phyloP scores from a whole-genome alignment of 768 basidiomycete species.

The Lactarius evosmus region DNA sequence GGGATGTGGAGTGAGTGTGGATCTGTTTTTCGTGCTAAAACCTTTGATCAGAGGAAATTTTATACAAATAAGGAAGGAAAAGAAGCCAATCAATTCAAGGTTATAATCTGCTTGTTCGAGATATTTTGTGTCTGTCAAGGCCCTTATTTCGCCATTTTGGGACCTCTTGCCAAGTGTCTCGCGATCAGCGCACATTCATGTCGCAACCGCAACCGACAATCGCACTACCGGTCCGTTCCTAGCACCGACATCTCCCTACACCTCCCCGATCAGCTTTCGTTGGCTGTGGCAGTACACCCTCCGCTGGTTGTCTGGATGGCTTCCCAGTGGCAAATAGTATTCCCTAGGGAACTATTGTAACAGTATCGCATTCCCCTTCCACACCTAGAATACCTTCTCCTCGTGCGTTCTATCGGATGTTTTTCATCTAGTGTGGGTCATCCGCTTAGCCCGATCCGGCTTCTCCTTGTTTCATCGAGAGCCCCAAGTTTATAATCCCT shows the following conservation, averaged over 20 bases:
- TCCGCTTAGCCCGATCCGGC: not conserved
- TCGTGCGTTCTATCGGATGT: not conserved
- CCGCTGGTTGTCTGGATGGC: not conserved
- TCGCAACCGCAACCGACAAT: not conserved
- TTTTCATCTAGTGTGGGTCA: conserved; percentile 2
- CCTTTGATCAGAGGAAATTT: not conserved
- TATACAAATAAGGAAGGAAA: not conserved
- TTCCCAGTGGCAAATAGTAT: not conserved
- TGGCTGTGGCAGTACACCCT: not conserved
- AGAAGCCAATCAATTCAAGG: not conserved
- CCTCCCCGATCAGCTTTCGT: not conserved
- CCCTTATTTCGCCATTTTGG: not conserved
- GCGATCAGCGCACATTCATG: conserved; percentile 19
- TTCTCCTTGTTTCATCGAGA: not conserved
- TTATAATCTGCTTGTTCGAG: not conserved
- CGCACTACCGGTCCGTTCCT: conserved; percentile 13
- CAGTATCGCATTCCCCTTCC: too few species aligned
- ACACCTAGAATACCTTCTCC: not conserved
- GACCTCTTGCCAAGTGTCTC: not conserved
- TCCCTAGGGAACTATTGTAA: too few species aligned
- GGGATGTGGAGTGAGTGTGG: not conserved
- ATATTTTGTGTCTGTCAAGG: not conserved
- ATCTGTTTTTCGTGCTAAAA: not conserved
- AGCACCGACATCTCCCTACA: not conserved
- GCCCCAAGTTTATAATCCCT: not conserved